Percentiles rank a stretch among this genome's conserved stretches.
These are phyloP conservation scores for Entomortierella chlamydospora DNA, from an alignment of 192 early-diverging fungal genomes.

Conservation along the genomic window DNA sequence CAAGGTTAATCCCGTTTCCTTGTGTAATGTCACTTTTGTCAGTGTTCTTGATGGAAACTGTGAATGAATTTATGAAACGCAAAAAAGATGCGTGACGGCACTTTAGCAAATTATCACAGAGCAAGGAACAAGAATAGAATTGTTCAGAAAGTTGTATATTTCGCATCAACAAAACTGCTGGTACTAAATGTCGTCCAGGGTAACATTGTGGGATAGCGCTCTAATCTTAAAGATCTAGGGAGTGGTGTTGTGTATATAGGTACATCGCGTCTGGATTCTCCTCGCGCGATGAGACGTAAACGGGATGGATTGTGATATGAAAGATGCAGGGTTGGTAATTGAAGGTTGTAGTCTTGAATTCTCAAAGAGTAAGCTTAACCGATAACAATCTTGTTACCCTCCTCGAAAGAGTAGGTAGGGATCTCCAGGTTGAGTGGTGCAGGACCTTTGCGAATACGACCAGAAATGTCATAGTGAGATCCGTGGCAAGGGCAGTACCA, in stretches of 20 bases:
- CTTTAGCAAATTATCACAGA: background rate
- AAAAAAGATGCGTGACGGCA: background rate
- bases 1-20: too few species aligned
- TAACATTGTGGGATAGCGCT: background rate
- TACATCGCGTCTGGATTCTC: background rate
- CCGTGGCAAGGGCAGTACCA: slow-evolving; percentile 99
- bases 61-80: too few species aligned
- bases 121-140: background rate
- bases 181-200: background rate
- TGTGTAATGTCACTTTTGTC: too few species aligned
- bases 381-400: slow-evolving; percentile 81
- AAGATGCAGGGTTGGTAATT: slow-evolving; percentile 1
- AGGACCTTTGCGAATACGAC: slow-evolving; percentile 97
- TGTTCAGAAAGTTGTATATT: background rate
- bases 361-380: slow-evolving; percentile 70
- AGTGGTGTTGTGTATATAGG: background rate
- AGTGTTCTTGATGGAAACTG: too few species aligned
- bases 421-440: slow-evolving; percentile 99
- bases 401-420: slow-evolving; percentile 72
- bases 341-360: slow-evolving; percentile 9
- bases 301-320: background rate
- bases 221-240: background rate
- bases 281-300: background rate
- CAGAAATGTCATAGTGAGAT: slow-evolving; percentile 98
- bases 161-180: background rate